Evolutionary conservation across 2,329 filamentous ascomycete genomes (phyloP).

Genomic region (Sclerotinia spermophila): DNA sequence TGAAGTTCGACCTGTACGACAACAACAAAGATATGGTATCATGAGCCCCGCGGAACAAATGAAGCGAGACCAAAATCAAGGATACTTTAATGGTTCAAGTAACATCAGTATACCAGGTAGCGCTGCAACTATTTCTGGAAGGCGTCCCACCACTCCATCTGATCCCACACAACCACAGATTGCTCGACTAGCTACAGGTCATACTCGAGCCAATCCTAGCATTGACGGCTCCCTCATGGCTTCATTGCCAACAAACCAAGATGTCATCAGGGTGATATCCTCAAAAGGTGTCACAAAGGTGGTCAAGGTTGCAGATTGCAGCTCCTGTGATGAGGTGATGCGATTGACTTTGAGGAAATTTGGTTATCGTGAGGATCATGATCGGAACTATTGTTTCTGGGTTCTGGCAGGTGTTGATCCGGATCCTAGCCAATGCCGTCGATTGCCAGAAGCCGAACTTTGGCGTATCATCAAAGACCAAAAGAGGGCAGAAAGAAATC

Average conservation of each 20-base stretch:
- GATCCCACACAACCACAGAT: slow-evolving; percentile 52
- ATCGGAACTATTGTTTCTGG: slow-evolving; percentile 96
- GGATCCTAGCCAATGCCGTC: slow-evolving; percentile 74
- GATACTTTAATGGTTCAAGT: slow-evolving; percentile 52
- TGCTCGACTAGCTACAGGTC: slow-evolving; percentile 59
- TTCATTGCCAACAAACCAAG: slow-evolving; percentile 77
- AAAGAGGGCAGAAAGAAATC: slow-evolving; percentile 79
- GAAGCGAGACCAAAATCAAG: slow-evolving; percentile 47
- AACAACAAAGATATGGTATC: slow-evolving; percentile 53
- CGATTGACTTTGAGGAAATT: slow-evolving; percentile 85
- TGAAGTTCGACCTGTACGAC: slow-evolving; percentile 30
- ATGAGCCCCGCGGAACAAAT: slow-evolving; percentile 53
- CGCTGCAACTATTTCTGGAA: slow-evolving; percentile 50
- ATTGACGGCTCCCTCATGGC: slow-evolving; percentile 84
- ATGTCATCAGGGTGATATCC: slow-evolving; percentile 89
- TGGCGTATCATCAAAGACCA: slow-evolving; percentile 88
- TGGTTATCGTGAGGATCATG: slow-evolving; percentile 81
- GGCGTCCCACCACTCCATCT: slow-evolving; percentile 58
- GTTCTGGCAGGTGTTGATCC: slow-evolving; percentile 82
- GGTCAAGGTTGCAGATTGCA: slow-evolving; percentile 88
- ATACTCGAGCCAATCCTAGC: slow-evolving; percentile 78
- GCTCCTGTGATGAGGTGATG: slow-evolving; percentile 89
- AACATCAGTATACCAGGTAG: slow-evolving; percentile 44
- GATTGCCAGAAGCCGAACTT: slow-evolving; percentile 80
- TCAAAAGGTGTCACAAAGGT: slow-evolving; percentile 90